phyloP scores from a whole-genome alignment of 495 filamentous ascomycete species.

The Talaromyces borbonicus region DNA sequence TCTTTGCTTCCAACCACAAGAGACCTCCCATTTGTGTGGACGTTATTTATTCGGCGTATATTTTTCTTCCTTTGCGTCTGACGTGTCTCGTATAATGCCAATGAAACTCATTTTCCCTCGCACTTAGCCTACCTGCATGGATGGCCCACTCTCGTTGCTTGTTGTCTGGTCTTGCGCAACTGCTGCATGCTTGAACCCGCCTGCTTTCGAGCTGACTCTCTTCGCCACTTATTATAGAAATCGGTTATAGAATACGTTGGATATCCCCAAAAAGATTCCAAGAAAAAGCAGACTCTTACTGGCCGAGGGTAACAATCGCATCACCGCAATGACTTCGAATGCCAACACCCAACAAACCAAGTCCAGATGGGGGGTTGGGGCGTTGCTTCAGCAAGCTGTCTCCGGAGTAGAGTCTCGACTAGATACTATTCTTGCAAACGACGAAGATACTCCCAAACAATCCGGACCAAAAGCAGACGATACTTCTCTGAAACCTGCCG shows the following conservation, averaged over 20 bases:
- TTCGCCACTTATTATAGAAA: neutral
- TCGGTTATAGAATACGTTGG: too few species aligned
- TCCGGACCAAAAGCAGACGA: constrained; percentile 11
- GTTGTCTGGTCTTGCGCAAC: neutral
- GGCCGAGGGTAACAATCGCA: neutral
- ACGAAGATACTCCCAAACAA: constrained; percentile 34
- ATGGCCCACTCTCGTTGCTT: neutral
- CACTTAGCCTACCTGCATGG: neutral
- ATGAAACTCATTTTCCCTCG: neutral
- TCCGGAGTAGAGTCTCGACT: constrained; percentile 88
- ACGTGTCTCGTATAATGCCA: neutral
- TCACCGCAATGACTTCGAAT: constrained; percentile 29
- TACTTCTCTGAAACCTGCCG: constrained; percentile 8
- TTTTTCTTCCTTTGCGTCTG: too few species aligned
- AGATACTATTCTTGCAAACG: constrained; percentile 83
- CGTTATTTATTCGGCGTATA: too few species aligned
- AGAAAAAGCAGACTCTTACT: too few species aligned
- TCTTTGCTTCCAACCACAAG: too few species aligned
- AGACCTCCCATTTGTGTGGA: too few species aligned
- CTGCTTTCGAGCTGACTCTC: neutral
- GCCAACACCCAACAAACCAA: constrained; percentile 22
- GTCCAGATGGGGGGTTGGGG: constrained; percentile 48
- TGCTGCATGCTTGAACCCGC: neutral
- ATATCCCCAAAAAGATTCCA: too few species aligned
- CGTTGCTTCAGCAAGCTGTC: constrained; percentile 83